These are phyloP conservation scores for Euphorbia tirucalli DNA, from an alignment of 345 rosid genomes.

Conservation along the genomic window DNA sequence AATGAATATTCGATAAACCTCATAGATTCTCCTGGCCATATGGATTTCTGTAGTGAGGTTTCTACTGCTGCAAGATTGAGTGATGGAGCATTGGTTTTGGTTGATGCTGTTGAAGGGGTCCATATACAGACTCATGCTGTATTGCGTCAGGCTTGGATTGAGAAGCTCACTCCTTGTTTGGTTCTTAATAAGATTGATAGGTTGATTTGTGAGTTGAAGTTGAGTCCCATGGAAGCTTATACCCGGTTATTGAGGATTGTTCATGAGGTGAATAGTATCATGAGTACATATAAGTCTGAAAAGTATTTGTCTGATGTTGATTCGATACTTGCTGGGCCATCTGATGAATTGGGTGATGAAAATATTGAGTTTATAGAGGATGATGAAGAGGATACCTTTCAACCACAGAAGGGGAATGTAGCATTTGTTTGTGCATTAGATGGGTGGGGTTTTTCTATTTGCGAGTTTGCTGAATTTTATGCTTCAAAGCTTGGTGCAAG, in stretches of 20 bases:
- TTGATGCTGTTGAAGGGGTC: constrained; percentile 95
- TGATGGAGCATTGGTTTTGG: constrained; percentile 85
- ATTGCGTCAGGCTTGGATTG: constrained; percentile 84
- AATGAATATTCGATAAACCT: constrained; percentile 60
- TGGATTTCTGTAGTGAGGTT: constrained; percentile 97
- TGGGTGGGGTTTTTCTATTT: constrained; percentile 87
- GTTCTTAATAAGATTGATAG: constrained; percentile 93
- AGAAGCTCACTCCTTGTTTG: constrained; percentile 88
- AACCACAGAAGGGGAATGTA: constrained; percentile 89
- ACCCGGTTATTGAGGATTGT: constrained; percentile 75
- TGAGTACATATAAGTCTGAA: constrained; percentile 78
- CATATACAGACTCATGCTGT: constrained; percentile 96
- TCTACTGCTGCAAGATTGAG: constrained; percentile 90
- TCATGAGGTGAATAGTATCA: constrained; percentile 86
- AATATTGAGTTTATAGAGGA: constrained; percentile 72
- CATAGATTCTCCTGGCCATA: constrained; percentile 95
- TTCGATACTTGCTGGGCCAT: constrained; percentile 57
- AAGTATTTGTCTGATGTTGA: constrained; percentile 94
- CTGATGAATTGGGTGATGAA: constrained; percentile 51
- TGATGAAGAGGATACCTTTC: constrained; percentile 92
- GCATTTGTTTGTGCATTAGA: constrained; percentile 84
- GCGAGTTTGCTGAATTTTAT: constrained; percentile 76
- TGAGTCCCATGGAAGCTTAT: constrained; percentile 86
- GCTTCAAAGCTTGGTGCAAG: constrained; percentile 81
- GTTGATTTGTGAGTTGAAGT: constrained; percentile 77